Percentiles rank a stretch among this genome's conserved stretches.
These are phyloP conservation scores for Dunaliella salina DNA, from an alignment of 163 green algal genomes.

Conservation along the genomic window DNA sequence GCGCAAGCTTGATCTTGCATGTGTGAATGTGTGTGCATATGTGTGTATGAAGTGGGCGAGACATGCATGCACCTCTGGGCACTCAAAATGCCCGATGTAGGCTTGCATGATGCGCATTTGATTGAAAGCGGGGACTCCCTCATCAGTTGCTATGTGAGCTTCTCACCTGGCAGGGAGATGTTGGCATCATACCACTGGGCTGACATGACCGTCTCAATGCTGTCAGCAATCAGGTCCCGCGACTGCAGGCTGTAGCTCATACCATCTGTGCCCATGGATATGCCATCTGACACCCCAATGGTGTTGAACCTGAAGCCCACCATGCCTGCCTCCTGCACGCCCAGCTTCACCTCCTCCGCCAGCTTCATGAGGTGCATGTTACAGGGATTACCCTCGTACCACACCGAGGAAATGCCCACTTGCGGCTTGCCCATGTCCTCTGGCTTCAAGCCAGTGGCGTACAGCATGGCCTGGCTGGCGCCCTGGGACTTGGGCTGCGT, in stretches of 20 bases:
- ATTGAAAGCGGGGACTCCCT: background rate
- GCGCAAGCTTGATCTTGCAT: too few species aligned
- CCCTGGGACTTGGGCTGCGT: slow-evolving; percentile 97
- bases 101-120: background rate
- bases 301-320: slow-evolving; percentile 98
- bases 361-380: slow-evolving; percentile 99
- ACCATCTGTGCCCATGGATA: slow-evolving; percentile 97
- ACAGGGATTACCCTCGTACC: slow-evolving; percentile 98
- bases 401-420: slow-evolving; percentile 40
- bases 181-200: slow-evolving; percentile 96
- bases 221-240: slow-evolving; percentile 90
- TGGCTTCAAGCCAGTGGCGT: slow-evolving; percentile 86
- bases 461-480: slow-evolving; percentile 98
- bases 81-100: background rate
- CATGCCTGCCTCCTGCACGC: slow-evolving; percentile 80
- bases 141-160: background rate
- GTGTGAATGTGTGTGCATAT: background rate
- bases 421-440: slow-evolving; percentile 96
- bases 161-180: slow-evolving; percentile 79
- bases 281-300: slow-evolving; percentile 94
- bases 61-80: background rate
- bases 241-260: slow-evolving; percentile 92
- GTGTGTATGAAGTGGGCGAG: background rate
- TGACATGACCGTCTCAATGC: slow-evolving; percentile 92
- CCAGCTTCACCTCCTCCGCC: slow-evolving; percentile 84